phyloP scores from a whole-genome alignment of 2,329 filamentous ascomycete species.

The Chrysoporthe deuterocubensis region DNA sequence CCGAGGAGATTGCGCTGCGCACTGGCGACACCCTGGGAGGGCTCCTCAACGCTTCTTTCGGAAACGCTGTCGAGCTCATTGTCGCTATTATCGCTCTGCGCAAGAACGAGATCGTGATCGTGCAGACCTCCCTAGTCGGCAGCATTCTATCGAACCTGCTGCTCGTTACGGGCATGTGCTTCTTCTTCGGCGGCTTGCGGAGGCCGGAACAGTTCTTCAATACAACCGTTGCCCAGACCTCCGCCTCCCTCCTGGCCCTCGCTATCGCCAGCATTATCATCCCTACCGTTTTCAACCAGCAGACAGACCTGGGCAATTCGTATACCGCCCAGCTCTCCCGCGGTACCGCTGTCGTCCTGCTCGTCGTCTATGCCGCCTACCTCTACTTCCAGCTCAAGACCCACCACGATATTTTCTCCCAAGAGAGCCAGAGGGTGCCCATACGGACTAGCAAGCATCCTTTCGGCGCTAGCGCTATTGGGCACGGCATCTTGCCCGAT shows the following conservation, averaged over 20 bases:
- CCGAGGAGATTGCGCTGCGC: conserved; percentile 83
- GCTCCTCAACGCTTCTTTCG: conserved; percentile 87
- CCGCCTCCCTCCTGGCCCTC: conserved; percentile 78
- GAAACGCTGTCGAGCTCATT: conserved; percentile 87
- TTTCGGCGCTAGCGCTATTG: conserved; percentile 41
- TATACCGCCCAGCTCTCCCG: conserved; percentile 69
- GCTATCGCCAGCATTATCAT: conserved; percentile 84
- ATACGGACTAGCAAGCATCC: conserved; percentile 32
- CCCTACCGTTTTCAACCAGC: conserved; percentile 79
- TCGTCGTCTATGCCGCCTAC: conserved; percentile 82
- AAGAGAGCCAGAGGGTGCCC: conserved; percentile 76
- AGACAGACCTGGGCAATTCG: conserved; percentile 43
- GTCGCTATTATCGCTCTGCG: conserved; percentile 83
- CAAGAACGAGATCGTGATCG: conserved; percentile 77
- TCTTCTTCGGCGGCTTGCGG: conserved; percentile 83
- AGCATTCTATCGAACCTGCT: conserved; percentile 91
- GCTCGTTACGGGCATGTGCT: conserved; percentile 88
- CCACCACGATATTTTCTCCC: conserved; percentile 79
- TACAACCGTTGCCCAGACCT: conserved; percentile 87
- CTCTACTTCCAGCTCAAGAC: conserved; percentile 92
- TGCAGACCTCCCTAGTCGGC: conserved; percentile 90
- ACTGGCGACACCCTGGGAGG: conserved; percentile 87
- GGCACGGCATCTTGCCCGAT: conserved; percentile 45
- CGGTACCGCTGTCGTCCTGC: conserved; percentile 77
- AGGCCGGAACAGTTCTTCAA: conserved; percentile 88